Evolutionary conservation across 345 rosid species (phyloP), one percentile per base, ranked within the genome.

Genomic region (Erysimum cheiranthoides): DNA sequence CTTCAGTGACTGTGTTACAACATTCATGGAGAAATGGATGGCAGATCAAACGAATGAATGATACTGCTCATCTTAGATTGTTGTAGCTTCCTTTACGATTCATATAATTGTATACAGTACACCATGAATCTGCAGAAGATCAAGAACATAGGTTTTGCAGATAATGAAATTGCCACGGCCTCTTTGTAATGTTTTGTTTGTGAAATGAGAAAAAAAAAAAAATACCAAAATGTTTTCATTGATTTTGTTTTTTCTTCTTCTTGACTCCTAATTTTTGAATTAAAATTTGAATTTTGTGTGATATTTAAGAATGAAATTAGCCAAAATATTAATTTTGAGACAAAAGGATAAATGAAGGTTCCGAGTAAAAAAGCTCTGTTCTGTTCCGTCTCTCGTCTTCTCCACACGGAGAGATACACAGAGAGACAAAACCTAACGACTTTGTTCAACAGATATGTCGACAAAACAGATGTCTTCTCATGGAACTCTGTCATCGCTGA

Each of bases 401-500:
- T 64, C 81, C 72, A 39, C 54, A 59, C 60, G 50, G 78, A 43
- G 69, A 76, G 61, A 66, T 75, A 39, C 67, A 83, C 85, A 38
- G 79, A 87, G 13, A 76, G 79, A 74, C 64, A 88, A 45, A 85
- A 89, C 73, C 84, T 91, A 40, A 74, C 81, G 5, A 79, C 86
- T 57, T 72, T 82, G 79, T 93, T 93, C 89, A 81, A 67, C 84
- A 87, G 83, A 70, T 87, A 85, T 83, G 85, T 91, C 16, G 91
- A 91, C 82, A 83, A 73, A 66, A 81, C 86, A 81, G 78, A 82
- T 75, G 93, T 93, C 73, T 81, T 53, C 71, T 87, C 94, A n/a
- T 93, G 96, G 98, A 93, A 93, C 89, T 86, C 93, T 3, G 71
- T 93, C 82, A 88, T 93, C 80, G 87, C 88, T 35, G 94, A 91